Evolutionary conservation across 805 yeast species (phyloP), one percentile per base, ranked within the genome.

Genomic region (Peterozyma xylosa): DNA sequence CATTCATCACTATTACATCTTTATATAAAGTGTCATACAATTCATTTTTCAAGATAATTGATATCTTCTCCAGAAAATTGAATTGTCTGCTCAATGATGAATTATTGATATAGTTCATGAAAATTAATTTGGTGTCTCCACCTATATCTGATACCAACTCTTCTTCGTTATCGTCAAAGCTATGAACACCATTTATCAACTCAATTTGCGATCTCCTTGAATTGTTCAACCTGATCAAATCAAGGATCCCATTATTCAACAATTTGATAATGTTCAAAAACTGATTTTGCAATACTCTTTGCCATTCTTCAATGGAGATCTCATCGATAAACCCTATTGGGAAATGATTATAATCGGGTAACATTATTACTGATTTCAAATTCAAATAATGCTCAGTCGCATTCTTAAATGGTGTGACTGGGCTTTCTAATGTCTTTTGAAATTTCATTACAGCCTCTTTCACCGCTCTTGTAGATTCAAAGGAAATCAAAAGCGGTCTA

Each of bases 401-500:
- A 32, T 32, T 11, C 15, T 32, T 11, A 9, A 32, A 32, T 13
- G 34, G 34, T 32, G 13, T 32, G 15, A 32, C 15, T 32, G 34
- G 80, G 3, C 73, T 60, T 33, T 68, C 69, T 29, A 84, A 64
- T 17, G 78, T 54, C 2, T 64, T 62, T 37, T 70, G 68, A 46
- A 86, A 70, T 47, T 71, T 69, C 13, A 61, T 53, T n/a, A 83
- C 48, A 36, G 80, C 78, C 4, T 60, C 56, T 36, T 68, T 75
- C 43, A 74, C 67, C 5, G 70, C 63, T 11, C 64, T 54, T 11
- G 60, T 60, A 9, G 66, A 60, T 16, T 66, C 66, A 17, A 70
- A 73, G 38, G 73, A 70, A 44, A 87, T 59, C 35, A 76, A 71
- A 43, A 88, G 64, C 37, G 85, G 79, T 50, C 84, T 76, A 44